Conservation (phyloP, 805 yeast species). For the Suhomyces emberorum region DNA sequence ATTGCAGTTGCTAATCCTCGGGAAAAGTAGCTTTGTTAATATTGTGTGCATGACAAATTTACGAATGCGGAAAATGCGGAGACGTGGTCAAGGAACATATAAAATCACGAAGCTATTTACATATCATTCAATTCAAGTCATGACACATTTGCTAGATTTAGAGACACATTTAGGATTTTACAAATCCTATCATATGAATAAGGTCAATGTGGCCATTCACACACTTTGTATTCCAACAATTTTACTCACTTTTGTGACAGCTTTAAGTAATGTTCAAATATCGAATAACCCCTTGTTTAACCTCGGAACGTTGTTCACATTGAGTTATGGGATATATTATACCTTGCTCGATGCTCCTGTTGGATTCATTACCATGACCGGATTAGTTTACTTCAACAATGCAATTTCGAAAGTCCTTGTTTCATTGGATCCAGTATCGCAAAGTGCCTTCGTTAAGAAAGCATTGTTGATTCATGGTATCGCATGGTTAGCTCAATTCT, state of each 20-base stretch:
- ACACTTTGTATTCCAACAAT: slow-evolving; percentile 77
- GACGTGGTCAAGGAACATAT: too few species aligned
- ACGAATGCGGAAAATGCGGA: too few species aligned
- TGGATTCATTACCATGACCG: slow-evolving; percentile 29
- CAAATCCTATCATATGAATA: slow-evolving; percentile 48
- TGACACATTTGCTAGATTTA: slow-evolving; percentile 35
- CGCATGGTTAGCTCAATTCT: slow-evolving; percentile 81
- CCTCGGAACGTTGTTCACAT: slow-evolving; percentile 44
- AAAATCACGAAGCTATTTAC: too few species aligned
- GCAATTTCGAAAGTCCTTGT: slow-evolving; percentile 20
- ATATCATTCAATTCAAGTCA: too few species aligned
- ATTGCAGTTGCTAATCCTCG: too few species aligned
- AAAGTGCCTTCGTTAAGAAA: slow-evolving; percentile 19
- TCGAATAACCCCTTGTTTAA: slow-evolving; percentile 32
- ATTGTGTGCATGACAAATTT: too few species aligned
- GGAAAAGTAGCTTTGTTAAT: too few species aligned
- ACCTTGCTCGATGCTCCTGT: slow-evolving; percentile 47
- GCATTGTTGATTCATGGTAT: slow-evolving; percentile 45
- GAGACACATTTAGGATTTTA: slow-evolving; percentile 39
- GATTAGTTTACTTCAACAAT: slow-evolving; percentile 23
- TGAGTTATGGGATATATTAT: slow-evolving; percentile 58
- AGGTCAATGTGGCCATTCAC: slow-evolving; percentile 73
- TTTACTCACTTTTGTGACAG: slow-evolving; percentile 49
- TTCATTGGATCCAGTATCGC: slow-evolving; percentile 13
- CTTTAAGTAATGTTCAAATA: slow-evolving; percentile 26